A percentile compares a stretch with the other conserved stretches of the same genome.
Conservation (phyloP, 176 grass and related monocot genomes). For the Eragrostis curvula region DNA sequence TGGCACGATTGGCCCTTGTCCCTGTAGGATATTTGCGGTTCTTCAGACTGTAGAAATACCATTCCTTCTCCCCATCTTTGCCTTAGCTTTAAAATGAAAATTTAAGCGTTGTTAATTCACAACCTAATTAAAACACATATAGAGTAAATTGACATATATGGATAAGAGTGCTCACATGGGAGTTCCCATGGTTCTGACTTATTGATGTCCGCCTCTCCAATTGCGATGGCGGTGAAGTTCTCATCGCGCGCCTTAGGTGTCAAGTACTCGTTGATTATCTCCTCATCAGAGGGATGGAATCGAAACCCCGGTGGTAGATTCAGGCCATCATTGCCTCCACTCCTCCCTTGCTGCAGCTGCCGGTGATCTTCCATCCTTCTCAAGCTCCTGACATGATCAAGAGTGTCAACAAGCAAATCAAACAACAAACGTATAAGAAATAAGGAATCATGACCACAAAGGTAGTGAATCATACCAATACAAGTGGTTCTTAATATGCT, state of each 20-base stretch:
- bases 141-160: not conserved
- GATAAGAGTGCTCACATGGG: constrained; percentile 8
- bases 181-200: constrained; percentile 85
- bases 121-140: not conserved
- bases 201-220: constrained; percentile 63
- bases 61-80: constrained; percentile 59
- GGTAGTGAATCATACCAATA: not conserved
- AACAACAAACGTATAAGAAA: not conserved
- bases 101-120: not conserved
- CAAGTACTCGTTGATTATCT: constrained; percentile 76
- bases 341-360: not conserved
- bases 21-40: constrained; percentile 67
- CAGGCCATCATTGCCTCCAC: not conserved
- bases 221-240: constrained; percentile 38
- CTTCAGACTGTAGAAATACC: constrained; percentile 62
- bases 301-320: constrained; percentile 61
- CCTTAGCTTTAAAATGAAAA: constrained; percentile 20
- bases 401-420: not conserved
- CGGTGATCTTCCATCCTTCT: constrained; percentile 42
- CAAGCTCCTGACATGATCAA: not conserved
- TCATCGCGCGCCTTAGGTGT: constrained; percentile 43
- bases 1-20: constrained; percentile 53
- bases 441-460: not conserved
- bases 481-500: not conserved
- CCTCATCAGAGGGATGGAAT: constrained; percentile 64